Base-by-base conservation (phyloP, 495 filamentous ascomycete species). In the Aspergillus baeticus region DNA sequence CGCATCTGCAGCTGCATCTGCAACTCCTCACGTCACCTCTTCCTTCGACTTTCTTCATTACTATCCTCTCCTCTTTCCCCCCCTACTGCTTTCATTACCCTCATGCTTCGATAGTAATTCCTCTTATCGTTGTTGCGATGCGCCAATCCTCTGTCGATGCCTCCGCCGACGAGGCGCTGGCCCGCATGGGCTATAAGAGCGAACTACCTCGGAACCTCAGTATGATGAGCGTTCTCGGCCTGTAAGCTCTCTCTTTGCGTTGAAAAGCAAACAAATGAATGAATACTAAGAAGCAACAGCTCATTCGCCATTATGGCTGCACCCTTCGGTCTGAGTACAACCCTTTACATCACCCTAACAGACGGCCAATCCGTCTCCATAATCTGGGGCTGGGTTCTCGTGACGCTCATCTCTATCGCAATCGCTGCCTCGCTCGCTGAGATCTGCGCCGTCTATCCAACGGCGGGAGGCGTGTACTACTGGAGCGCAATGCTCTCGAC, bases 381-480 rank as follows among this genome's bases (percentile, higher is more conserved):
- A 51, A 80, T 89, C 65, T 89, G 84, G 84, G 87, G 86, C 17
- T 79, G 89, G 61, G 74, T 90, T 0, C 81, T 87, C 8, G 84
- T 88, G 5, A 86, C 86, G 4, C 64, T 89, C 10, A 88, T 87
- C 67, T 88, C 87, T 60, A 63, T 87, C 26, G 86, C 84, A 36
- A 81, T 91, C 15, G 86, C 88, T 13, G 84, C 85, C 4, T 89
- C 86, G 1, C 72, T 91, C 23, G 87, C 88, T n/a, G 88, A 91
- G 64, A 90, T 90, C 65, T 77, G 88, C 48, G 83, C 83, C 26
- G 88, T 87, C 6, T 90, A 85, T 60, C 88, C 88, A 7, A 90
- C 86, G 15, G 77, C 81, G 43, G 80, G 81, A 33, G 86, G 86
- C 6, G 85, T 88, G 51, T 90, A 90, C 58, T 85, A 89, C 69